phyloP scores from a whole-genome alignment of 2,329 filamentous ascomycete genomes.

The Pseudopithomyces maydicus region DNA sequence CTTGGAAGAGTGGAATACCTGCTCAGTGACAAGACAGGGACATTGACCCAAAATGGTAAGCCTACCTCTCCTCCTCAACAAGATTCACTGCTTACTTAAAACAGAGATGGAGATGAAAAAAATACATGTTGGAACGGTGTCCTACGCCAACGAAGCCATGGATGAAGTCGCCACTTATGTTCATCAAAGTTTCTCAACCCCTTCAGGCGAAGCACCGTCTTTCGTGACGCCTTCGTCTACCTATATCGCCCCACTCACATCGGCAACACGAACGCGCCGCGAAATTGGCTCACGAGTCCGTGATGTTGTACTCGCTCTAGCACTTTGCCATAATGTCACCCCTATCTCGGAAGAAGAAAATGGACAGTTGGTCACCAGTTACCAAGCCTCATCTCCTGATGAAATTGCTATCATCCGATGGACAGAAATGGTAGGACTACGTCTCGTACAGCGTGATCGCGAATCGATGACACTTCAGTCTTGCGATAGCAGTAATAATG shows the following conservation, averaged over 20 bases:
- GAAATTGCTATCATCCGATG: slow-evolving; percentile 98
- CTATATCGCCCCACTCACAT: slow-evolving; percentile 64
- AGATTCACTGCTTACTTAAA: slow-evolving; percentile 20
- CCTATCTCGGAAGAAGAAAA: slow-evolving; percentile 85
- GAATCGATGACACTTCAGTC: slow-evolving; percentile 83
- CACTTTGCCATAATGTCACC: slow-evolving; percentile 96
- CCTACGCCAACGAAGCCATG: slow-evolving; percentile 98
- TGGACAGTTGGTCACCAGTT: slow-evolving; percentile 77
- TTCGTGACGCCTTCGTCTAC: slow-evolving; percentile 79
- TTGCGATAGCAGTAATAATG: slow-evolving; percentile 70
- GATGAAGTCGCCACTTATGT: slow-evolving; percentile 91
- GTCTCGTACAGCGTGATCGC: slow-evolving; percentile 82
- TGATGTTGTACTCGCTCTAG: slow-evolving; percentile 89
- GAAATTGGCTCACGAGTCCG: slow-evolving; percentile 94
- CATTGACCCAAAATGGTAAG: slow-evolving; percentile 83
- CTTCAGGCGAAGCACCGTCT: slow-evolving; percentile 33
- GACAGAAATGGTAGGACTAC: slow-evolving; percentile 89
- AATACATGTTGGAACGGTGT: slow-evolving; percentile 96
- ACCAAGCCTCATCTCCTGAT: slow-evolving; percentile 96
- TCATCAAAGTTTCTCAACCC: slow-evolving; percentile 74
- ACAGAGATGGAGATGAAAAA: slow-evolving; percentile 97
- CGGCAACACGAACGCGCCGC: slow-evolving; percentile 80
- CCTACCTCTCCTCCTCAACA: background rate
- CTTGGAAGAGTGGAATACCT: slow-evolving; percentile 95
- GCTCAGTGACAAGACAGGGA: slow-evolving; percentile 97